Conservation (phyloP, 768 basidiomycete genomes). For the Podaxis sp. region DNA sequence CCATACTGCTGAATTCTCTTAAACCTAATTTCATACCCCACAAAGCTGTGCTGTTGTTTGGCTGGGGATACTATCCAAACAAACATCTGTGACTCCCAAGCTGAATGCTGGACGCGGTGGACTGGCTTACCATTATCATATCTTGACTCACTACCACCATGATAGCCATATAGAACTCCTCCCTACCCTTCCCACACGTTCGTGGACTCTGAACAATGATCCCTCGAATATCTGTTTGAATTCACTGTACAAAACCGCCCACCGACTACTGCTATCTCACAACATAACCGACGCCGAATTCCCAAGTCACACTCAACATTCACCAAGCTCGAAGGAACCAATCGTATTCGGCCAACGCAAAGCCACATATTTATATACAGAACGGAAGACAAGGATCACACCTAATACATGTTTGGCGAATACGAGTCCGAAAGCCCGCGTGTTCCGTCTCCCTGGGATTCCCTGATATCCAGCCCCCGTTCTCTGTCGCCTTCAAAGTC, state of each 20-base stretch:
- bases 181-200: neutral
- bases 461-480: conserved; percentile 59
- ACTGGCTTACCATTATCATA: neutral
- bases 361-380: conserved; percentile 14
- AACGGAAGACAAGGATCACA: neutral
- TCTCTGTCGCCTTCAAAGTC: conserved; percentile 36
- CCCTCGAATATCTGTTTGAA: conserved; percentile 28
- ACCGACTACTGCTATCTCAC: neutral
- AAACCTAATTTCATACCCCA: neutral
- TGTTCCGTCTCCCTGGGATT: conserved; percentile 83
- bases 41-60: conserved; percentile 11
- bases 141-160: conserved; percentile 15
- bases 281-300: conserved; percentile 13
- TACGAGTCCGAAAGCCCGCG: conserved; percentile 78
- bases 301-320: neutral
- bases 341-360: neutral
- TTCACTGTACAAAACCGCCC: neutral
- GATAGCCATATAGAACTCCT: conserved; percentile 2
- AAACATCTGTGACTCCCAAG: neutral
- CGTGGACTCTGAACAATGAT: conserved; percentile 25
- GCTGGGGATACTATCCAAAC: neutral
- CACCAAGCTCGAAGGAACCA: neutral
- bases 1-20: neutral
- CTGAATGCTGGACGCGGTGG: neutral
- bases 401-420: conserved; percentile 72